A percentile compares a stretch with the other conserved stretches of the same genome.
These are phyloP conservation scores for Talaromyces thailandensis DNA, from an alignment of 495 filamentous ascomycete species.

Conservation along the genomic window DNA sequence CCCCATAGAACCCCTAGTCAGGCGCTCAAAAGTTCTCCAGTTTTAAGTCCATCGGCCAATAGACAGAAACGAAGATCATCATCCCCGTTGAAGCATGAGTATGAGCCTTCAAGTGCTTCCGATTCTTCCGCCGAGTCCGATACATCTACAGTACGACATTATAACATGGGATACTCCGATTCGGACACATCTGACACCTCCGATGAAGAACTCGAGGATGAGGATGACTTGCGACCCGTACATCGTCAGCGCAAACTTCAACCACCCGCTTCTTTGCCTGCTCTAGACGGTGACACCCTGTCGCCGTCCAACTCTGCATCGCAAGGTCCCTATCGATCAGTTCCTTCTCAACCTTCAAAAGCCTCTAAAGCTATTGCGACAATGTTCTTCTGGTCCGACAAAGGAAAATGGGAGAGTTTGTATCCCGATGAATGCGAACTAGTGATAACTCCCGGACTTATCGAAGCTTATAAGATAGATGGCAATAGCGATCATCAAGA, in stretches of 20 bases:
- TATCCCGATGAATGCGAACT: conserved; percentile 70
- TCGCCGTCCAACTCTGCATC: conserved; percentile 71
- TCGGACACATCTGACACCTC: conserved; percentile 31
- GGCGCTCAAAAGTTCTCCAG: conserved; percentile 41
- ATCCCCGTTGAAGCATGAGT: conserved; percentile 96
- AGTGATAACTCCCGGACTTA: conserved; percentile 69
- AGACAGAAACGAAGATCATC: conserved; percentile 64
- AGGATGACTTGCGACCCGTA: conserved; percentile 28
- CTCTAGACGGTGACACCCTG: conserved; percentile 42
- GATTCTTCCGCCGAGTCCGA: conserved; percentile 44
- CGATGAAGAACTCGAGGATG: conserved; percentile 43
- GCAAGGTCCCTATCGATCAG: conserved; percentile 51
- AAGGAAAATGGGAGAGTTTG: conserved; percentile 72
- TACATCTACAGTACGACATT: conserved; percentile 41
- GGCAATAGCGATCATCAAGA: conserved; percentile 10
- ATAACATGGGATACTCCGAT: conserved; percentile 38
- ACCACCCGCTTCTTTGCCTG: conserved; percentile 31
- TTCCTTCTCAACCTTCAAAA: conserved; percentile 46
- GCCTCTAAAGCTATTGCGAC: conserved; percentile 60
- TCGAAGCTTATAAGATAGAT: conserved; percentile 69
- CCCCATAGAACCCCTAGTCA: conserved; percentile 41
- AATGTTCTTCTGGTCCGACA: conserved; percentile 79
- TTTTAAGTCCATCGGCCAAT: conserved; percentile 30
- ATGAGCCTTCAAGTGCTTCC: conserved; percentile 80
- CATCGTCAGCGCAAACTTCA: neutral